Evolutionary conservation across 129 eudicot genomes (phyloP), one percentile per base, ranked within the genome.

Genomic region (Cynara cardunculus): DNA sequence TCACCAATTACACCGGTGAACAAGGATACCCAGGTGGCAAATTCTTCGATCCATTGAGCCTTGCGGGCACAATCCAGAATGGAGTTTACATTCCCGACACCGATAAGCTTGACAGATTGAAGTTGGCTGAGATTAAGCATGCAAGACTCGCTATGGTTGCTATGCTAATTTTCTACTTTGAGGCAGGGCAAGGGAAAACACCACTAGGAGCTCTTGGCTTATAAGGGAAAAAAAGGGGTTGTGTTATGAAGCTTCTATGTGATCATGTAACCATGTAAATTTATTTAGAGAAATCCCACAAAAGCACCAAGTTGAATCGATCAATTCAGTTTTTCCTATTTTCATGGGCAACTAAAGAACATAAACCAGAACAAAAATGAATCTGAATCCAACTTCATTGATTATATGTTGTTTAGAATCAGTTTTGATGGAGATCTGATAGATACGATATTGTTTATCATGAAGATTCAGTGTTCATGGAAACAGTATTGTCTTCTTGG

Each of bases 11-110:
- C 39, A 95, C 99, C 0, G 99, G 99, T 0, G 97, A 94, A 39
- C 99, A 94, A 62, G 99, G 99, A 16, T 94, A 94, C 88, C 99
- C 99, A 0, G 99, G 99, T 8, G 99, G 99, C 75, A 94, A 92
- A 77, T 94, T 94, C 84, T 94, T 94, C 13, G 99, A 94, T 78
- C 99, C 99, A 5, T 77, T 94, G 76, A 37, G 91, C 77, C 65
- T 94, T 3, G 99, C 99, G 8, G 97, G 99, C 22, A 89, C 92
- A 1, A 72, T 92, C 30, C 35, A 87, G 69, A 76, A 89, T 8
- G 99, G 99, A 1, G 97, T 83, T 25, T 94, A 94, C 74, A 35
- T 94, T 21, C 89, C 97, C 0, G 99, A 94, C 41, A 71, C 85
- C 9, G 97, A 94, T n/a, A 94, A 94, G 89, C 97, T 94, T 5